Evolutionary conservation across 441 rosid genomes (phyloP).

Genomic region (Gossypium trilobum): DNA sequence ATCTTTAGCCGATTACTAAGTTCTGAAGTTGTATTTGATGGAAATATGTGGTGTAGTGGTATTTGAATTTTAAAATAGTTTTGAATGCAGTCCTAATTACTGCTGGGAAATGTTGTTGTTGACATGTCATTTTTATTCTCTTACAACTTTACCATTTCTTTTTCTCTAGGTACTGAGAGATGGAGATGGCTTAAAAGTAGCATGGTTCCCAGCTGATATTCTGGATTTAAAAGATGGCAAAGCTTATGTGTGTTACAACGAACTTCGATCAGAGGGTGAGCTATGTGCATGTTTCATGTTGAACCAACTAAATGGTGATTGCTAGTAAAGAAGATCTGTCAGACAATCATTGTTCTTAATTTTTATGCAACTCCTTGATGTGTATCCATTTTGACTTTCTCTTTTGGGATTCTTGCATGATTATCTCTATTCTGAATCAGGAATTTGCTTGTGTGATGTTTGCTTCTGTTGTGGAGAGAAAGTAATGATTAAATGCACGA

Average conservation of each 20-base stretch:
- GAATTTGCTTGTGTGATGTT: background rate
- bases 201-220: conserved; percentile 82
- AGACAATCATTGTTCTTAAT: background rate
- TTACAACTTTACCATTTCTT: conserved; percentile 4
- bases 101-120: background rate
- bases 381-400: background rate
- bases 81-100: background rate
- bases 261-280: conserved; percentile 60
- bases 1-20: background rate
- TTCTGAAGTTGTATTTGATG: background rate
- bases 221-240: conserved; percentile 63
- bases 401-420: background rate
- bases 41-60: background rate
- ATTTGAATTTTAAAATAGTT: background rate
- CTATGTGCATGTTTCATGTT: background rate
- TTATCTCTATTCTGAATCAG: background rate
- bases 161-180: conserved; percentile 65
- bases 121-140: conserved; percentile 2
- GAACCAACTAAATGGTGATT: conserved; percentile 3
- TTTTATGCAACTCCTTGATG: background rate
- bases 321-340: conserved; percentile 6
- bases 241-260: conserved; percentile 64
- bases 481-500: background rate
- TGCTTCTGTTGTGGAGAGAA: background rate
- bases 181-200: conserved; percentile 53